Conservation (phyloP, 208 protist species). For the Acanthamoeba polyphaga region DNA sequence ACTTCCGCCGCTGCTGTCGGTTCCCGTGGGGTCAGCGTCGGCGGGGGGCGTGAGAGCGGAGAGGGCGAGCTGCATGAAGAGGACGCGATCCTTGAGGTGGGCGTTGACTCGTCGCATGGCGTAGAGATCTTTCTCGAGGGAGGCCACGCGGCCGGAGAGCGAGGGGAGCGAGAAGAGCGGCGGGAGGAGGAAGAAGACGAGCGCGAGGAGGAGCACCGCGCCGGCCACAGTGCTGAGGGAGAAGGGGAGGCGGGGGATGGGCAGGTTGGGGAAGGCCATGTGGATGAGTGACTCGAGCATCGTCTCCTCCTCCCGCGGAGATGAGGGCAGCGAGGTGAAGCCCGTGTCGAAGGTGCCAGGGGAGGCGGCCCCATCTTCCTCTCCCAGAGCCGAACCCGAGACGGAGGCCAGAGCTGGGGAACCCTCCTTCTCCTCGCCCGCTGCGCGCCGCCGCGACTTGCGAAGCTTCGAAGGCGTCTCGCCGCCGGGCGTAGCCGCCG, state of each 20-base stretch:
- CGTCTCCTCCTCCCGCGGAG: neutral
- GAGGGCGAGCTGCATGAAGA: conserved; percentile 39
- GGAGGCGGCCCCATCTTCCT: too few species aligned
- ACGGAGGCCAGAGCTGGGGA: neutral
- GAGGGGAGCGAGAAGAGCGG: neutral
- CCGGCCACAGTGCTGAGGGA: neutral
- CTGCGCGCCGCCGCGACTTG: neutral
- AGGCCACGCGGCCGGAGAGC: neutral
- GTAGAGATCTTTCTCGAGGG: neutral
- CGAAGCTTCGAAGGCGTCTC: neutral
- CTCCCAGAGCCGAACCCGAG: too few species aligned
- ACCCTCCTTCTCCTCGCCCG: neutral
- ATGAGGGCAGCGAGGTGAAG: too few species aligned
- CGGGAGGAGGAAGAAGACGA: neutral
- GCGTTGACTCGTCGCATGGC: neutral
- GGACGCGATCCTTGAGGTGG: neutral
- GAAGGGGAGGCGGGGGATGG: neutral
- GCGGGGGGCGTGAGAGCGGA: neutral
- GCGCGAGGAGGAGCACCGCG: neutral
- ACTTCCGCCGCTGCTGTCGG: too few species aligned
- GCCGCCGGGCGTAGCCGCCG: neutral
- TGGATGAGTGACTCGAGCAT: neutral
- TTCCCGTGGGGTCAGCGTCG: too few species aligned
- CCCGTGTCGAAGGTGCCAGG: too few species aligned
- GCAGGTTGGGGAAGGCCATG: neutral